These are phyloP conservation scores for Coemansia aciculifera DNA, from an alignment of 192 early-diverging fungal species.

Conservation along the genomic window DNA sequence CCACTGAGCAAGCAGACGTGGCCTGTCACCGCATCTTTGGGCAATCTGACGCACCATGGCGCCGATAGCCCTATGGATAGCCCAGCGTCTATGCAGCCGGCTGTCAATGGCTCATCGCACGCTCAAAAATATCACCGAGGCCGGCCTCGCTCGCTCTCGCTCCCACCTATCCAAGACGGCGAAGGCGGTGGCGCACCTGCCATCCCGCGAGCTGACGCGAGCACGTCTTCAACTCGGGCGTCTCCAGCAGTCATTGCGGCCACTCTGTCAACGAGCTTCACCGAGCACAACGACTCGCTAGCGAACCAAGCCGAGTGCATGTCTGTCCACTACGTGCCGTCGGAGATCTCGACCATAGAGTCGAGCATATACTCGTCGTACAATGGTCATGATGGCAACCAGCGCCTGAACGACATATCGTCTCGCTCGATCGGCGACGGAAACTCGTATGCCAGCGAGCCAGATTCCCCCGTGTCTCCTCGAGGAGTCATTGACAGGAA, in stretches of 20 bases:
- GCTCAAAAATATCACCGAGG: conserved; percentile 6
- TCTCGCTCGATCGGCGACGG: conserved; percentile 37
- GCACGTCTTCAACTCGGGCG: conserved; percentile 1
- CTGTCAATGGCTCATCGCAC: not conserved
- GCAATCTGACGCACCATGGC: conserved; percentile 14
- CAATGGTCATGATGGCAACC: conserved; percentile 24
- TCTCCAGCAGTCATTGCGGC: conserved; percentile 40
- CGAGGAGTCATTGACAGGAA: conserved; percentile 1
- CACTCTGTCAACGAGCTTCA: conserved; percentile 51
- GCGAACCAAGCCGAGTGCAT: conserved; percentile 25
- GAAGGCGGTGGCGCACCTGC: not conserved
- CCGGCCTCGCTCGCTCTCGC: conserved; percentile 33
- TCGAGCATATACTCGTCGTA: conserved; percentile 51
- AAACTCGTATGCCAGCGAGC: conserved; percentile 47
- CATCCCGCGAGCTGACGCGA: not conserved
- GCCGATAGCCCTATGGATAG: conserved; percentile 1
- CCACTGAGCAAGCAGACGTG: conserved; percentile 49
- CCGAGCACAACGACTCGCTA: conserved; percentile 26
- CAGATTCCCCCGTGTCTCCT: conserved; percentile 28
- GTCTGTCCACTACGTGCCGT: conserved; percentile 42
- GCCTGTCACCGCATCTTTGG: conserved; percentile 32
- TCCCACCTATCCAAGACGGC: conserved; percentile 21
- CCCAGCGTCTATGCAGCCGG: not conserved
- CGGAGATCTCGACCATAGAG: conserved; percentile 54
- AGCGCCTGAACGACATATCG: conserved; percentile 22